phyloP scores from a whole-genome alignment of 768 basidiomycete genomes.

The Pleurotus tuber-regium region DNA sequence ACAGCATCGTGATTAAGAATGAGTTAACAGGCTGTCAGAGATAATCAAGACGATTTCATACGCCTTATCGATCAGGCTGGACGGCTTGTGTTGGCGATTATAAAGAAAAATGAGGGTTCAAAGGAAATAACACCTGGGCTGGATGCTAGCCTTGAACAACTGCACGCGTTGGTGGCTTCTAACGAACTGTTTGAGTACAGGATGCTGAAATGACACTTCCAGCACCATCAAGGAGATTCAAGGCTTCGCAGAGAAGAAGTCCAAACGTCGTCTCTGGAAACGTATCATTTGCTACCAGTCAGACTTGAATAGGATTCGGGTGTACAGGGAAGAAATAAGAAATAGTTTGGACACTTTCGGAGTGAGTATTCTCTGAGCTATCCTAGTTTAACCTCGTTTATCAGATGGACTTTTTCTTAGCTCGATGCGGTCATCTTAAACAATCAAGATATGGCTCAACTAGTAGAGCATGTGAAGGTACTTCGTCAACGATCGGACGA shows the following conservation, averaged over 20 bases:
- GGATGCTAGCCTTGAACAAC: background rate
- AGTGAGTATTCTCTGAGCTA: too few relatives aligned
- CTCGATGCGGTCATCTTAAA: too few relatives aligned
- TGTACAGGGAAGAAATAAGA: too few relatives aligned
- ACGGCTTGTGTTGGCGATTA: background rate
- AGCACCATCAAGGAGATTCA: background rate
- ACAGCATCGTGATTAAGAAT: background rate
- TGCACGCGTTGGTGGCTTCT: background rate
- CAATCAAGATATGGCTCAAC: too few relatives aligned
- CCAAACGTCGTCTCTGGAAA: too few relatives aligned
- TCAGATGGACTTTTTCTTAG: too few relatives aligned
- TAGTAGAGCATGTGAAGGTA: background rate
- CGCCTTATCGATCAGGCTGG: background rate
- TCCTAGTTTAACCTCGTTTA: too few relatives aligned
- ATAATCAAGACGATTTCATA: slow-evolving; percentile 4
- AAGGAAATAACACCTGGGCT: background rate
- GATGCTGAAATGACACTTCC: background rate
- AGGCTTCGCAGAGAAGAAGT: too few relatives aligned
- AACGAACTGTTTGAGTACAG: background rate
- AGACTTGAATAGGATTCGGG: too few relatives aligned
- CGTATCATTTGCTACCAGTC: too few relatives aligned
- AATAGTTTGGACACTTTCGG: too few relatives aligned
- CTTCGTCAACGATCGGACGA: background rate
- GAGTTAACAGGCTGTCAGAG: background rate
- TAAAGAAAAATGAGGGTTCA: too few relatives aligned